Evolutionary conservation across 2,329 filamentous ascomycete species (phyloP), one percentile per base, ranked within the genome.

Genomic region (Sclerotinia nivalis): DNA sequence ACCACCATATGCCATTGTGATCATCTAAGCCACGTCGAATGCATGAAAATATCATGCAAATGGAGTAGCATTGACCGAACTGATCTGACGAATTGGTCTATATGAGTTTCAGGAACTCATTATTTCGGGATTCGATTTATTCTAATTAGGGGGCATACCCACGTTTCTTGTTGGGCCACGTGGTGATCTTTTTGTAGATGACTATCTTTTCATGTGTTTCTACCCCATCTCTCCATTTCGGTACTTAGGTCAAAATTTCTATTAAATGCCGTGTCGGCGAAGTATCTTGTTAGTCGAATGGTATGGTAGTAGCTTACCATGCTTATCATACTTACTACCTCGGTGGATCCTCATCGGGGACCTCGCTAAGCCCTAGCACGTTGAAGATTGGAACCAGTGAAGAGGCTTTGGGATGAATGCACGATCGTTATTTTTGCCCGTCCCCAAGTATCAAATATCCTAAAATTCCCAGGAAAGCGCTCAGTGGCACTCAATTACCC

Each of bases 361-460:
- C 66, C 64, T 66, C 50, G 64, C 66, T 68, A 60, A 68, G 56
- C 66, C 66, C 43, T 68, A 54, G 45, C 28, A 68, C 20, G 31
- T 52, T 52, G 61, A 65, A 28, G 47, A 28, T 52, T 52, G 1
- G 34, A 47, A 18, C 55, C 55, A 68, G 66, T 61, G 31, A 52
- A 25, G 54, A 50, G 45, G 55, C 55, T 37, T 54, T 18, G 12
- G 25, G 28, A 43, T 50, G n/a, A 40, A 68, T 61, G 66, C 66
- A 68, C n/a, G 45, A 50, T 68, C 66, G 66, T 68, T 68, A 56
- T 52, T 64, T 22, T 28, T 52, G 31, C 61, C 31, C 31, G 12
- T n/a, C 37, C 37, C 54, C 54, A 56, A 43, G 13, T 43, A 43
- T 43, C 13, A 43, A 43, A 43, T 25, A 40, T 10, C 34, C 13